These are phyloP conservation scores for Vanilla planifolia DNA, from an alignment of 106 monocot species.

Conservation along the genomic window DNA sequence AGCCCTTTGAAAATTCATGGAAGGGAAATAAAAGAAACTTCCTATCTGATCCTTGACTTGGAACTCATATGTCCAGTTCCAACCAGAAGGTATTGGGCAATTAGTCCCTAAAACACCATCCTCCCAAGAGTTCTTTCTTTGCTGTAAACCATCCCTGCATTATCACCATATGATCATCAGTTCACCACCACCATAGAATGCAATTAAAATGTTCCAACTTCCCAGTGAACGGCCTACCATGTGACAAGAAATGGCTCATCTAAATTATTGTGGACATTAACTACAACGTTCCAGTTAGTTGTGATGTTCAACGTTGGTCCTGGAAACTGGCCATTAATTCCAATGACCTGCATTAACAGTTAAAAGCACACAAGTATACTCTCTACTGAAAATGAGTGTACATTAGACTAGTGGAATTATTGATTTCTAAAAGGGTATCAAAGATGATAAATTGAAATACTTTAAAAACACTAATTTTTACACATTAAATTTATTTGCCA, in stretches of 20 bases:
- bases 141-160: slow-evolving; percentile 86
- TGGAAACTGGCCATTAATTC: slow-evolving; percentile 81
- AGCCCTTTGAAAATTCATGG: slow-evolving; percentile 78
- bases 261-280: slow-evolving; percentile 75
- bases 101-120: slow-evolving; percentile 96
- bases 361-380: too few species aligned
- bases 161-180: slow-evolving; percentile 8
- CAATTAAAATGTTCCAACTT: background rate
- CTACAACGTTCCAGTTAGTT: slow-evolving; percentile 95
- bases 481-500: background rate
- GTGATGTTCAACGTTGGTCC: slow-evolving; percentile 82
- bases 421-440: too few species aligned
- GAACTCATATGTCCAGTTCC: slow-evolving; percentile 97
- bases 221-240: slow-evolving; percentile 43
- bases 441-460: background rate
- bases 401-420: background rate
- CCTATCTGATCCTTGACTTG: slow-evolving; percentile 99
- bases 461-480: background rate
- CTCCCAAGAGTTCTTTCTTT: slow-evolving; percentile 90
- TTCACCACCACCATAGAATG: background rate
- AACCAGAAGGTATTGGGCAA: slow-evolving; percentile 94
- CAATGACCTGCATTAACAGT: slow-evolving; percentile 69
- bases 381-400: too few species aligned
- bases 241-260: slow-evolving; percentile 95
- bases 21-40: slow-evolving; percentile 92